Evolutionary conservation across 306 rosid genomes (phyloP), one percentile per base, ranked within the genome.

Genomic region (Alnus glutinosa): DNA sequence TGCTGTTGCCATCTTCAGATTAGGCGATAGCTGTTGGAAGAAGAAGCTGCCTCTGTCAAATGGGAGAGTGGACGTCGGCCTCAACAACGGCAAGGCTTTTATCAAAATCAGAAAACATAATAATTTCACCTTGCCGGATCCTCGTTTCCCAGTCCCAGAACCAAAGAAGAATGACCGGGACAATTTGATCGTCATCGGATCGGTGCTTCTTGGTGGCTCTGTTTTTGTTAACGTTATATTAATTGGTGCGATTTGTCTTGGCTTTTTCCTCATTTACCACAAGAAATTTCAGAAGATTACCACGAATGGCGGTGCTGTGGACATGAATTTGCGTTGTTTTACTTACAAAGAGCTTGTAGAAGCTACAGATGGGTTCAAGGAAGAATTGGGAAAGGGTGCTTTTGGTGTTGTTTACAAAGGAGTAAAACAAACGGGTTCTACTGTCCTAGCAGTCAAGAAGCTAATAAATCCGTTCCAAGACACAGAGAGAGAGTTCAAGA

Each of bases 331-430:
- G 79, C 63, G 58, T 11, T 37, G 68, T 54, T 86, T 84, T 55
- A 47, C 84, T 23, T 84, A 76, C 23, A 5, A 54, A 77, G 81
- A 87, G 67, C 86, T 87, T 16, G 52, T 51, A 46, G 78, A 73
- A 78, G 88, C 86, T 9, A 87, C 86, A 13, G 30, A 81, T 18
- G 82, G 58, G 7, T 87, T 81, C 55, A 37, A 15, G 4, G 85
- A 83, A 78, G 87, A 75, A 67, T 18, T 86, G 55, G 88, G 88
- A 48, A 79, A 18, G 50, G 90, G 88, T 14, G 68, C 78, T 7
- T 87, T 80, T 51, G 90, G 88, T 44, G 54, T 34, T 55, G 86
- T 87, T 44, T 87, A 79, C 64, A 84, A 79, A 75, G 88, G 88
- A 69, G 10, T 0, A 0, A 2, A 79, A 36, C 51, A 49, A 48